Evolutionary conservation across 2,329 filamentous ascomycete species (phyloP), one percentile per base, ranked within the genome.

Genomic region (Penicillium olsonii): DNA sequence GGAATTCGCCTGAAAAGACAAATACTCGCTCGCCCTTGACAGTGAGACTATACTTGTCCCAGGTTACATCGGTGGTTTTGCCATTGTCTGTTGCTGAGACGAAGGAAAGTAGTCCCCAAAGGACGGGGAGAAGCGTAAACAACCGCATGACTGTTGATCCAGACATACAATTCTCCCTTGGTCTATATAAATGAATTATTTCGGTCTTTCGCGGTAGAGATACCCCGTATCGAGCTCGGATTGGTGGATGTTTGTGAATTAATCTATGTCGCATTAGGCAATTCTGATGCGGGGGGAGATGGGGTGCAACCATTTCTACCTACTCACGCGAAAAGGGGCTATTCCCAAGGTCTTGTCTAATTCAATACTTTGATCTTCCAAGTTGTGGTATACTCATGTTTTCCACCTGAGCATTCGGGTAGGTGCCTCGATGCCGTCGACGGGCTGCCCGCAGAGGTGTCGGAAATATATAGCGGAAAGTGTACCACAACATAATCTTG

Each of bases 21-120:
- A 78, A 76, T 3, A 79, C 60, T 20, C 78, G 69, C 48, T 75
- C 70, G 31, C 76, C 76, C 48, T 80, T 78, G 54, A 81, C 66
- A 3, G 70, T 68, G 20, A 81, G 67, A 46, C 76, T 80, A 54
- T 79, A 79, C 37, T 73, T 66, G 54, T 82, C 79, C 79, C 79
- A 81, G 3, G 72, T 68, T 4, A 81, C 79, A 1, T 70, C 61
- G 15, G 74, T 68, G 10, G 68, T 73, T 45, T 75, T 68, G 27
- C 69, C 72, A 60, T 77, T 68, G 44, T 70, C 66, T 4, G 70
- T 74, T 5, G 55, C 62, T n/a, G 47, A 50, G 19, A 53, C 59
- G 1, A 51, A 31, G 5, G 48, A 47, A 9, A 59, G 34, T 15
- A 55, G 29, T 15, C 42, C 48, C 5, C 57, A 41, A 27, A 56